Conservation (phyloP, 805 yeast species). For the Hyphopichia homilentoma region DNA sequence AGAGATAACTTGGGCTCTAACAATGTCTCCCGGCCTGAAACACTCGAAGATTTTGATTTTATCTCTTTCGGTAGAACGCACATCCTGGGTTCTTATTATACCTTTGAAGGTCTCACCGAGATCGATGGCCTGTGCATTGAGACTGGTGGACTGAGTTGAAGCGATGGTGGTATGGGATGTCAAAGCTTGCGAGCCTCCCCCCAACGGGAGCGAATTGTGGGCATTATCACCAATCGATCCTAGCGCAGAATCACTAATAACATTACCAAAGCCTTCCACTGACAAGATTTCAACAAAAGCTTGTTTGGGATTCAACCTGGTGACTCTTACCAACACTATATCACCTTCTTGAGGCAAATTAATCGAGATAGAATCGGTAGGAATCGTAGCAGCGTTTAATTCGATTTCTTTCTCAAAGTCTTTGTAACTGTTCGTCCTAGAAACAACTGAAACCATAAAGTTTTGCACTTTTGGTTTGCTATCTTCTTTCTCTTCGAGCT, state of each 20-base stretch:
- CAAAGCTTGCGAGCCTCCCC: conserved; percentile 52
- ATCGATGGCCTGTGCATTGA: conserved; percentile 50
- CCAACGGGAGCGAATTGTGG: conserved; percentile 37
- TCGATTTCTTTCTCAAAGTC: conserved; percentile 18
- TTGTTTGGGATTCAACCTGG: conserved; percentile 62
- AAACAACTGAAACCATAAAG: conserved; percentile 28
- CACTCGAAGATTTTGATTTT: conserved; percentile 73
- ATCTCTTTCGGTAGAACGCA: conserved; percentile 88
- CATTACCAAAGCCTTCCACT: conserved; percentile 59
- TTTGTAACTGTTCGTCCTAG: conserved; percentile 22
- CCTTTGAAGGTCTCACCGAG: conserved; percentile 89
- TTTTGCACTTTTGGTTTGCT: conserved; percentile 13
- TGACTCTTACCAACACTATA: conserved; percentile 71
- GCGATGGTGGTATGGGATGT: conserved; percentile 34
- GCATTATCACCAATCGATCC: conserved; percentile 52
- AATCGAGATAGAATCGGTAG: conserved; percentile 28
- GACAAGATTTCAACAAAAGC: conserved; percentile 72
- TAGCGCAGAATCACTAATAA: conserved; percentile 59
- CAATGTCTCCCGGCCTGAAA: conserved; percentile 89
- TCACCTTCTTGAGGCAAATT: conserved; percentile 82
- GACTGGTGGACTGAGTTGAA: conserved; percentile 34
- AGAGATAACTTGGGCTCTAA: conserved; percentile 77
- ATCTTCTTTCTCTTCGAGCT: conserved; percentile 7
- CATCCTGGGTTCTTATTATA: conserved; percentile 79
- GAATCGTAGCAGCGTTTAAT: conserved; percentile 9